Percentiles rank a stretch among this genome's conserved stretches.
Conservation (phyloP, 371 early-diverging fungal species). For the Thermomucor indicae-seudaticae region DNA sequence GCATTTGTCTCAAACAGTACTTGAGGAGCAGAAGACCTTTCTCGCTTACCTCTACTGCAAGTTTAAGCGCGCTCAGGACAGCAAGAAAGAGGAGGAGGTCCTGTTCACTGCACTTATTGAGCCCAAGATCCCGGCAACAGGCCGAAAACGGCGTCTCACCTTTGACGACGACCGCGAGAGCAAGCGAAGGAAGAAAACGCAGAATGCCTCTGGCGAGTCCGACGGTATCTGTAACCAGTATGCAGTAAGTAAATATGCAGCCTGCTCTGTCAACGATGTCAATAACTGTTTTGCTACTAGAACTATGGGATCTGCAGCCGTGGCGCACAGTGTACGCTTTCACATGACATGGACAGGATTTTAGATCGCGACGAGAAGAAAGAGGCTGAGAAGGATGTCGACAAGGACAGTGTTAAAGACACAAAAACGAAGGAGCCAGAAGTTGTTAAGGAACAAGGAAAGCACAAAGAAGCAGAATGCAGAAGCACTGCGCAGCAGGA, state of each 20-base stretch:
- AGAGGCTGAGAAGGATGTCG: too few relatives aligned
- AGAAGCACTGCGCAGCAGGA: background rate
- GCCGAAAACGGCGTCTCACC: slow-evolving; percentile 8
- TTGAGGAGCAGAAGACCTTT: slow-evolving; percentile 62
- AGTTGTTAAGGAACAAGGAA: too few relatives aligned
- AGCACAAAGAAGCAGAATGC: too few relatives aligned
- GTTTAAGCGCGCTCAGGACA: slow-evolving; percentile 32
- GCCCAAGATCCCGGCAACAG: slow-evolving; percentile 5
- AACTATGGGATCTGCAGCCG: slow-evolving; percentile 2
- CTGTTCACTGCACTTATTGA: background rate
- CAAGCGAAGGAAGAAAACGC: too few relatives aligned
- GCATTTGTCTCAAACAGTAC: slow-evolving; percentile 66
- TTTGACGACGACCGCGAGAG: too few relatives aligned
- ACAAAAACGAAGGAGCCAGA: too few relatives aligned
- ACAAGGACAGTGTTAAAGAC: too few relatives aligned
- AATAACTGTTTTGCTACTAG: too few relatives aligned
- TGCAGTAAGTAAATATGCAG: slow-evolving; percentile 57
- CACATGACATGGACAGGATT: slow-evolving; percentile 80
- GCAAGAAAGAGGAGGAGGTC: background rate
- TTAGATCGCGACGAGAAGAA: slow-evolving; percentile 58
- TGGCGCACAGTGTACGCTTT: slow-evolving; percentile 55
- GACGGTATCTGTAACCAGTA: slow-evolving; percentile 62
- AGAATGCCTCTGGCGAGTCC: too few relatives aligned
- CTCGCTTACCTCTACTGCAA: slow-evolving; percentile 80
- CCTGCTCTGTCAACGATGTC: too few relatives aligned